These are phyloP conservation scores for Beauveria australis DNA, from an alignment of 2,329 filamentous ascomycete genomes.

Conservation along the genomic window DNA sequence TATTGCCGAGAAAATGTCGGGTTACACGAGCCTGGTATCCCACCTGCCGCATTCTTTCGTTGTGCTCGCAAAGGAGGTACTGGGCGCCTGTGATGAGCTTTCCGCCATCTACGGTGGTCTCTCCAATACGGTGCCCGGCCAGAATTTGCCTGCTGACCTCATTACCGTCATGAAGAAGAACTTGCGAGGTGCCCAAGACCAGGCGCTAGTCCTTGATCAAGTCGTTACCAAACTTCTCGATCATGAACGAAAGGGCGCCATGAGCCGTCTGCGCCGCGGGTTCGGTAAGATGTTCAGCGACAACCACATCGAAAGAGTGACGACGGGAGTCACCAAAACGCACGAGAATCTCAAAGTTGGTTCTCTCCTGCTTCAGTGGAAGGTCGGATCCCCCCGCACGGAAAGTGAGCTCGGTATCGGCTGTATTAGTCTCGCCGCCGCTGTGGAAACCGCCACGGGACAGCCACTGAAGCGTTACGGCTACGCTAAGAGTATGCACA, in stretches of 20 bases:
- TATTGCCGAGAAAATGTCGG: constrained; percentile 1
- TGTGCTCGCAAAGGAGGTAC: constrained; percentile 52
- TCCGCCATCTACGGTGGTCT: constrained; percentile 63
- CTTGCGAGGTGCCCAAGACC: constrained; percentile 53
- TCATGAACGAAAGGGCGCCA: constrained; percentile 52
- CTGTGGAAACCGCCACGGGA: constrained; percentile 36
- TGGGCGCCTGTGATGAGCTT: constrained; percentile 57
- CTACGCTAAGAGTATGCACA: constrained; percentile 12
- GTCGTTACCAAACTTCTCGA: constrained; percentile 54
- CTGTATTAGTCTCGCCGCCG: constrained; percentile 58
- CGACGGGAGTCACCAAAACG: constrained; percentile 46
- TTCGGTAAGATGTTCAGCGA: constrained; percentile 57
- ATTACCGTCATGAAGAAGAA: constrained; percentile 56
- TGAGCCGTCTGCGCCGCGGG: constrained; percentile 51
- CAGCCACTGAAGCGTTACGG: constrained; percentile 15
- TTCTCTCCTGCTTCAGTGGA: constrained; percentile 58
- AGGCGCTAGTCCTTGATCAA: constrained; percentile 52
- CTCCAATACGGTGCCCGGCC: constrained; percentile 41
- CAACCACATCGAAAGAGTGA: constrained; percentile 53
- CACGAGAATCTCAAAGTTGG: constrained; percentile 56
- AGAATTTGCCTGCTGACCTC: constrained; percentile 51
- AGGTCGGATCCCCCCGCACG: constrained; percentile 47
- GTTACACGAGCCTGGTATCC: background rate
- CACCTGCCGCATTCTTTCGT: constrained; percentile 31
- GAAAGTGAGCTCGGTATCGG: constrained; percentile 57